Evolutionary conservation across 805 yeast genomes (phyloP).

Genomic region (Alloascoidea hylecoeti): DNA sequence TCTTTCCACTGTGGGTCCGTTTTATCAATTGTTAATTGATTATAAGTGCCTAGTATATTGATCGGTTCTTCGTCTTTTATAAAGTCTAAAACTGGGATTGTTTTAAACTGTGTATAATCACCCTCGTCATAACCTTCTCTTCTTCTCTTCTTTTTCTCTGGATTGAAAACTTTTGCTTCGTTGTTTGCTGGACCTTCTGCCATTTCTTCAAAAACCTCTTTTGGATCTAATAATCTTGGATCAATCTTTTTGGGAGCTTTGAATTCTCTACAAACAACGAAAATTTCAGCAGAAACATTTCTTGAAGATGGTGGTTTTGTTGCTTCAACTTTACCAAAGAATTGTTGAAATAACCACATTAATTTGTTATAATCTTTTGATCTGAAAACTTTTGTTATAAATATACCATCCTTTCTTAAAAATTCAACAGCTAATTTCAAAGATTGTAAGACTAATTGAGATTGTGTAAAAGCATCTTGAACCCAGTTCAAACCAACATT

Average conservation of each 20-base stretch:
- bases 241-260: conserved; percentile 94
- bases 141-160: conserved; percentile 78
- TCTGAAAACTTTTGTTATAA: conserved; percentile 92
- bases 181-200: conserved; percentile 60
- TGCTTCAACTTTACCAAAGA: conserved; percentile 94
- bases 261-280: conserved; percentile 91
- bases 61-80: conserved; percentile 75
- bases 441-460: conserved; percentile 90
- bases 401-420: conserved; percentile 81
- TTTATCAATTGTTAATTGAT: conserved; percentile 47
- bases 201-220: conserved; percentile 87
- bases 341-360: conserved; percentile 94
- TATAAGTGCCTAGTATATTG: conserved; percentile 60
- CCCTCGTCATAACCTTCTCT: conserved; percentile 98
- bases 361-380: conserved; percentile 97
- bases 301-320: conserved; percentile 98
- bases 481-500: conserved; percentile 99
- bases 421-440: conserved; percentile 90
- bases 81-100: conserved; percentile 66
- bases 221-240: conserved; percentile 84
- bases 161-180: conserved; percentile 89
- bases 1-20: conserved; percentile 60
- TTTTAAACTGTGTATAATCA: conserved; percentile 60
- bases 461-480: conserved; percentile 97
- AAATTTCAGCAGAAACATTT: conserved; percentile 97